Conservation (phyloP, 768 basidiomycete species). For the Amanita polypyramis region DNA sequence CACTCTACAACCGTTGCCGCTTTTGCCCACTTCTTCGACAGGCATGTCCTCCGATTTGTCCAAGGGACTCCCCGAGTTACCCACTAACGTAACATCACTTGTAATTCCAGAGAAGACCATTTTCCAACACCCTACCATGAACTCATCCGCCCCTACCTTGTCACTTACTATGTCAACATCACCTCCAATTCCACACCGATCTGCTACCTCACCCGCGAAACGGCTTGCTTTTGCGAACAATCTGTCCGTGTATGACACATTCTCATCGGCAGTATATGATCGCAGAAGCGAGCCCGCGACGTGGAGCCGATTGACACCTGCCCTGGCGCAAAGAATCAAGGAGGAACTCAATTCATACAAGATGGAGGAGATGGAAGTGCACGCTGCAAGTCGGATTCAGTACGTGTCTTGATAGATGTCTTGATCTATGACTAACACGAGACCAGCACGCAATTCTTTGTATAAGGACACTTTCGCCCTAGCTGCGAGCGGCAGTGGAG, state of each 20-base stretch:
- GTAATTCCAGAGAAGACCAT: slow-evolving; percentile 37
- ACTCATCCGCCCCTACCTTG: slow-evolving; percentile 86
- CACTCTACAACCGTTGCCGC: slow-evolving; percentile 53
- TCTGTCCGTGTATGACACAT: slow-evolving; percentile 95
- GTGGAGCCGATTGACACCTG: slow-evolving; percentile 92
- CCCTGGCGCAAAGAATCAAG: slow-evolving; percentile 93
- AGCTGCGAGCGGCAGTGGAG: slow-evolving; percentile 4
- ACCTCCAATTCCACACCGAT: slow-evolving; percentile 55
- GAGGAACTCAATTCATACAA: slow-evolving; percentile 98
- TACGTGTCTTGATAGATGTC: slow-evolving; percentile 28
- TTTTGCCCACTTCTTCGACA: slow-evolving; percentile 30
- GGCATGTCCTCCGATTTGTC: slow-evolving; percentile 23
- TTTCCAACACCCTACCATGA: slow-evolving; percentile 73
- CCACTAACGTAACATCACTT: slow-evolving; percentile 22
- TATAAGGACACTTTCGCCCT: slow-evolving; percentile 31
- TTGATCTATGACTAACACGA: not conserved
- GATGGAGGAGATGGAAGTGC: slow-evolving; percentile 99
- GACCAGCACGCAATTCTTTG: slow-evolving; percentile 78
- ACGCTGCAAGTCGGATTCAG: slow-evolving; percentile 87
- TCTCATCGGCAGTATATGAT: slow-evolving; percentile 85
- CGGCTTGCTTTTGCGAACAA: slow-evolving; percentile 84
- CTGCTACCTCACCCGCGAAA: slow-evolving; percentile 61
- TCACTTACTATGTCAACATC: slow-evolving; percentile 41
- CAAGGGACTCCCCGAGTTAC: slow-evolving; percentile 28
- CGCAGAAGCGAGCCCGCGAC: slow-evolving; percentile 93